Evolutionary conservation across 805 yeast species (phyloP).

Genomic region (Candida methanosorbosa): DNA sequence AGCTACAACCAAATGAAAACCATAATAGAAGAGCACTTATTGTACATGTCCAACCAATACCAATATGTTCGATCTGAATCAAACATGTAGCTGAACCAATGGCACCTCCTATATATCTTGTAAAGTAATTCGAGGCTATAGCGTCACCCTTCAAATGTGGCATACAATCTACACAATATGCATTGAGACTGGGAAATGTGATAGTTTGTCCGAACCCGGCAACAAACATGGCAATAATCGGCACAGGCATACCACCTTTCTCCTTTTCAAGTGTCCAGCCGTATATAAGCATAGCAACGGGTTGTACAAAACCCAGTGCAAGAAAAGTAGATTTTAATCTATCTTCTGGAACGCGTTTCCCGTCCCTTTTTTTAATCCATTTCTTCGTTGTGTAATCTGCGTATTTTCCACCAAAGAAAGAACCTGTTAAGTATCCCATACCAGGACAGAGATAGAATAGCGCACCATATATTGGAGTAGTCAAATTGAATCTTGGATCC

Average conservation of each 20-base stretch:
- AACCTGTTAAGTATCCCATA: slow-evolving; percentile 41
- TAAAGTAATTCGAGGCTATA: slow-evolving; percentile 43
- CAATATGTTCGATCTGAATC: slow-evolving; percentile 35
- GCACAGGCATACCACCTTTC: slow-evolving; percentile 48
- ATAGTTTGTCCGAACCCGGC: slow-evolving; percentile 44
- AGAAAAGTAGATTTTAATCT: slow-evolving; percentile 32
- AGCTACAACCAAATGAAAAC: slow-evolving; percentile 27
- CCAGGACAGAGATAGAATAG: slow-evolving; percentile 53
- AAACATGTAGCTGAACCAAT: slow-evolving; percentile 42
- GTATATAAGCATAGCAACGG: slow-evolving; percentile 36
- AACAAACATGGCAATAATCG: slow-evolving; percentile 39
- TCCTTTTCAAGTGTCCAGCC: slow-evolving; percentile 44
- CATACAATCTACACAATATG: slow-evolving; percentile 52
- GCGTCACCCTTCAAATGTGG: slow-evolving; percentile 49
- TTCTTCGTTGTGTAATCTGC: slow-evolving; percentile 40
- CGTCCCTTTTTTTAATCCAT: slow-evolving; percentile 31
- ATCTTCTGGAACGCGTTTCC: slow-evolving; percentile 44
- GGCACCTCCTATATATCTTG: slow-evolving; percentile 42
- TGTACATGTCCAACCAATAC: slow-evolving; percentile 50
- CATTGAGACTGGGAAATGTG: slow-evolving; percentile 42
- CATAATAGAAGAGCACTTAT: slow-evolving; percentile 35
- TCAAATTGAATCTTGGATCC: slow-evolving; percentile 44
- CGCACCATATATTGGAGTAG: slow-evolving; percentile 39
- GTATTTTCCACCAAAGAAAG: slow-evolving; percentile 42
- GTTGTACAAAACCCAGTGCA: slow-evolving; percentile 35